Evolutionary conservation across 345 rosid genomes (phyloP).

Genomic region (Capsella bursapastoris): DNA sequence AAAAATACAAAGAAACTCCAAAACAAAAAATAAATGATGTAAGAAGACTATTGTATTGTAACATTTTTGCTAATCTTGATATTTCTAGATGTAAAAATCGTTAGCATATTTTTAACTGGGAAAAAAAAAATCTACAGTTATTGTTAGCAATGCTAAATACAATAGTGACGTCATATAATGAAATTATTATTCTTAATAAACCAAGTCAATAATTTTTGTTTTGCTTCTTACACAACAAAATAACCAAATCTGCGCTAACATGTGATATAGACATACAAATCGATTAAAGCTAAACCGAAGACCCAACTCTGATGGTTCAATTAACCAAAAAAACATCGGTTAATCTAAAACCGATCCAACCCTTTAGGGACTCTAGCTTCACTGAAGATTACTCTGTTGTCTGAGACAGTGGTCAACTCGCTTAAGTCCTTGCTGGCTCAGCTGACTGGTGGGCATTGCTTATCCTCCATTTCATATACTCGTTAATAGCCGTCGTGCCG

Average conservation of each 20-base stretch:
- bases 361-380: conserved; percentile 23
- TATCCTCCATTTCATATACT: conserved; percentile 52
- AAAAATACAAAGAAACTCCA: not conserved
- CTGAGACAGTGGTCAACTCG: not conserved
- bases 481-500: conserved; percentile 52
- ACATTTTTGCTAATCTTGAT: not conserved
- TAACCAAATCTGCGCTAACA: conserved; percentile 4
- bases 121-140: not conserved
- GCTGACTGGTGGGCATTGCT: conserved; percentile 10
- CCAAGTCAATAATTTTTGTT: not conserved
- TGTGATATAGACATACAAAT: not conserved
- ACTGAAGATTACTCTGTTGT: conserved; percentile 21
- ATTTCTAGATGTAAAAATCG: not conserved
- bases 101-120: not conserved
- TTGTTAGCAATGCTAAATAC: not conserved
- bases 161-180: not conserved
- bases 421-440: conserved; percentile 26
- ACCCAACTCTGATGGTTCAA: not conserved
- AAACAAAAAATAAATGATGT: not conserved
- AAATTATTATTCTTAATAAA: not conserved
- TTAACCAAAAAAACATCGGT: conserved; percentile 17
- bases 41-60: not conserved
- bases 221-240: not conserved
- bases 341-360: not conserved
- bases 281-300: conserved; percentile 2